Conservation (phyloP, 73 alveolate genomes). For the Paramecium tetraurelia region DNA sequence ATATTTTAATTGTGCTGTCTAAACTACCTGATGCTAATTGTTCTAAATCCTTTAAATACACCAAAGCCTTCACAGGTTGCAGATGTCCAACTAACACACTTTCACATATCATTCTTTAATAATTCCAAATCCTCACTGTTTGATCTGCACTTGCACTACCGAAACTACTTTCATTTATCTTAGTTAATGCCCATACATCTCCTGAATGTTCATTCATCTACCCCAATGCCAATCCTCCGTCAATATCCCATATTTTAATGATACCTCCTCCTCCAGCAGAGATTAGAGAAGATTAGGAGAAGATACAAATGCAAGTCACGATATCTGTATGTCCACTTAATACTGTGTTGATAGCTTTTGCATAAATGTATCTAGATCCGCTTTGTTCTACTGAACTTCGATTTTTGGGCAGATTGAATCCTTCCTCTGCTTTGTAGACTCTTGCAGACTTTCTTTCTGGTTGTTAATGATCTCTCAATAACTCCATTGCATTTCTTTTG, state of each 20-base stretch:
- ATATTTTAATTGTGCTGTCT: slow-evolving; percentile 32
- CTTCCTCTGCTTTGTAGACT: not conserved
- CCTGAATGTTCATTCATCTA: slow-evolving; percentile 52
- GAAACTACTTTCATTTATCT: not conserved
- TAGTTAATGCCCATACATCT: slow-evolving; percentile 51
- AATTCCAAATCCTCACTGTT: slow-evolving; percentile 61
- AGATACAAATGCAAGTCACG: slow-evolving; percentile 46
- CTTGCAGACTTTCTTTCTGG: not conserved
- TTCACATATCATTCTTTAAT: slow-evolving; percentile 31
- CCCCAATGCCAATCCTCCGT: slow-evolving; percentile 46
- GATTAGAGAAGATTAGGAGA: not conserved
- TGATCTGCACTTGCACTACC: slow-evolving; percentile 58
- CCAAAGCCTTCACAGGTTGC: not conserved
- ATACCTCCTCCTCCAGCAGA: slow-evolving; percentile 55
- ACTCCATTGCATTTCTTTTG: not conserved
- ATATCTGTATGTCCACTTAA: slow-evolving; percentile 52
- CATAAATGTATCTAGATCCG: not conserved
- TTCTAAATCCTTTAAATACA: slow-evolving; percentile 33
- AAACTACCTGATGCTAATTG: slow-evolving; percentile 44
- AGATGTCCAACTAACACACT: slow-evolving; percentile 49
- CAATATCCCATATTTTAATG: slow-evolving; percentile 52
- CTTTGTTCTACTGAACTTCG: not conserved
- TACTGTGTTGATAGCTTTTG: not conserved
- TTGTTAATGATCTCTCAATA: slow-evolving; percentile 8
- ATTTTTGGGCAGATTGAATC: not conserved